These are phyloP conservation scores for Cystofilobasidium capitatum DNA, from an alignment of 768 basidiomycete genomes.

Conservation along the genomic window DNA sequence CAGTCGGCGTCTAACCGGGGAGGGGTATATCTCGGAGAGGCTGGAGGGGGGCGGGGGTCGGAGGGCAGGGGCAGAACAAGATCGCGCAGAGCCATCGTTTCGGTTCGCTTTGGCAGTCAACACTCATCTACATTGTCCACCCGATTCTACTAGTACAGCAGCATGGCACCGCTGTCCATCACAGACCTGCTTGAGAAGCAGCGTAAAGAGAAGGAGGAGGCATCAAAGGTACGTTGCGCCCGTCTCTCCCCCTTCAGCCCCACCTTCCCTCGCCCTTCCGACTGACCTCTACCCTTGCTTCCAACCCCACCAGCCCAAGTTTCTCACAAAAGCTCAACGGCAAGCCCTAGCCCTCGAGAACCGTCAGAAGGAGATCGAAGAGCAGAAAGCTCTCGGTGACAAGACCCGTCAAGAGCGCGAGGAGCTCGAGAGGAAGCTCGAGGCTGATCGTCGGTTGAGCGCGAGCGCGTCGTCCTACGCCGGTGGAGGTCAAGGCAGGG, in stretches of 20 bases:
- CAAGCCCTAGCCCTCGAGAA: slow-evolving; percentile 79
- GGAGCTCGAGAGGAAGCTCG: slow-evolving; percentile 63
- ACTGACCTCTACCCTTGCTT: not conserved
- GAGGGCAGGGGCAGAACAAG: too few species aligned
- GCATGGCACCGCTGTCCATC: slow-evolving; percentile 24
- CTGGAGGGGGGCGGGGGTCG: too few species aligned
- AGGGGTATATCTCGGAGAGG: too few species aligned
- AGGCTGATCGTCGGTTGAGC: slow-evolving; percentile 47
- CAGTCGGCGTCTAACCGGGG: too few species aligned
- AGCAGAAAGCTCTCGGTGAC: slow-evolving; percentile 60
- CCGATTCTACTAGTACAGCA: not conserved
- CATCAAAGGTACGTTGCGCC: slow-evolving; percentile 58
- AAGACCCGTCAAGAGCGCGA: slow-evolving; percentile 54
- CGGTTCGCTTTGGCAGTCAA: too few species aligned
- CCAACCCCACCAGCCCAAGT: slow-evolving; percentile 63
- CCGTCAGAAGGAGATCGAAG: slow-evolving; percentile 69
- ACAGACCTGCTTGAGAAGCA: slow-evolving; percentile 57
- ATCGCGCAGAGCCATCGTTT: too few species aligned
- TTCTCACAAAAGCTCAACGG: slow-evolving; percentile 84
- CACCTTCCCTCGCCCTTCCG: not conserved
- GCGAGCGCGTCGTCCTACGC: slow-evolving; percentile 13
- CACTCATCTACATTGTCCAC: not conserved
- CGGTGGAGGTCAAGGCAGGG: not conserved
- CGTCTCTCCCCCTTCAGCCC: slow-evolving; percentile 1
- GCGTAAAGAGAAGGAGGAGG: slow-evolving; percentile 76